Evolutionary conservation across 2,329 filamentous ascomycete genomes (phyloP).

Genomic region (Teratosphaeria epicoccoides): DNA sequence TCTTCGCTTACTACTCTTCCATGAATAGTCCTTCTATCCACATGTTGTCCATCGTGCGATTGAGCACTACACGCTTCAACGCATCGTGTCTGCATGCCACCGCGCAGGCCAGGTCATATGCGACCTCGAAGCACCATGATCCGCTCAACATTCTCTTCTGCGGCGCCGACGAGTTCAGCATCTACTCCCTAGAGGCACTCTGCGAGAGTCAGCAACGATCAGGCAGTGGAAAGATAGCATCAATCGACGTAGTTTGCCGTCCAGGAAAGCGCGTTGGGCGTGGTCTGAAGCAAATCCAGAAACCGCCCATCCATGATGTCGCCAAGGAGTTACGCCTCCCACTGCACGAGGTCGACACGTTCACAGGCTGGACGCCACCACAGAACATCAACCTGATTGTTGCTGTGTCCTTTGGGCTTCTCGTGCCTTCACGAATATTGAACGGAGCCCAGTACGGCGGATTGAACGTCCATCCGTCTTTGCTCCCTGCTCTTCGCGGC

Average conservation of each 20-base stretch:
- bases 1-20: too few species aligned
- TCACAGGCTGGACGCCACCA: conserved; percentile 68
- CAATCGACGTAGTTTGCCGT: conserved; percentile 76
- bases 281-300: conserved; percentile 48
- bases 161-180: conserved; percentile 86
- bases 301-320: conserved; percentile 62
- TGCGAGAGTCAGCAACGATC: conserved; percentile 36
- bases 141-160: conserved; percentile 84
- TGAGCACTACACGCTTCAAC: neutral
- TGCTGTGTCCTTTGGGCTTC: conserved; percentile 87
- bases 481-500: conserved; percentile 68
- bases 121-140: conserved; percentile 16
- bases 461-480: conserved; percentile 84
- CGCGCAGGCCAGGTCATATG: neutral
- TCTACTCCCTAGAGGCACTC: conserved; percentile 61
- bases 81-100: too few species aligned
- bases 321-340: conserved; percentile 54
- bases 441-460: conserved; percentile 65
- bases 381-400: conserved; percentile 60
- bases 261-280: conserved; percentile 70
- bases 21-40: neutral
- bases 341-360: conserved; percentile 69
- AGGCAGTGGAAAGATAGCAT: conserved; percentile 46
- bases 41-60: neutral
- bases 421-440: conserved; percentile 71